Conservation (phyloP, 2,329 filamentous ascomycete genomes). For the Fusarium drepaniforme region DNA sequence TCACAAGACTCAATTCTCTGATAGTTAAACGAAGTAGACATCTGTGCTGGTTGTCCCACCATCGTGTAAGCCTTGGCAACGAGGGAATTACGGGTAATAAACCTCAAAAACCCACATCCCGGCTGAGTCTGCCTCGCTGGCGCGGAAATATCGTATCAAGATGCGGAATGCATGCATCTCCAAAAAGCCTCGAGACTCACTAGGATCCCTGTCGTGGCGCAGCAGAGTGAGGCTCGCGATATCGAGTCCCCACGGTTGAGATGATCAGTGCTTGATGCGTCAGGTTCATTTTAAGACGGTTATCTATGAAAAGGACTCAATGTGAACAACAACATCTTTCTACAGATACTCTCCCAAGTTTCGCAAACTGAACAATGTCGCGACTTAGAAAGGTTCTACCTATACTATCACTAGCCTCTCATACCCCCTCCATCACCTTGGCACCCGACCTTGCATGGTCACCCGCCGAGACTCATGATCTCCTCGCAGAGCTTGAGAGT, state of each 20-base stretch:
- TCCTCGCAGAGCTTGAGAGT: slow-evolving; percentile 28
- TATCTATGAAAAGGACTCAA: background rate
- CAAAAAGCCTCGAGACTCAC: slow-evolving; percentile 18
- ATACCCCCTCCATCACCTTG: slow-evolving; percentile 26
- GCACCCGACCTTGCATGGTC: slow-evolving; percentile 32
- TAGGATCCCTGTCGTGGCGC: slow-evolving; percentile 25
- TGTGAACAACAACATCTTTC: background rate
- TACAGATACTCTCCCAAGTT: background rate
- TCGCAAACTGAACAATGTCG: slow-evolving; percentile 18
- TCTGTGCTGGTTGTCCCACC: background rate
- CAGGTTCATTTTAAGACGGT: background rate
- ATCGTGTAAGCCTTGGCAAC: background rate
- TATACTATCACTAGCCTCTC: slow-evolving; percentile 24
- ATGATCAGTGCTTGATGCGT: slow-evolving; percentile 5
- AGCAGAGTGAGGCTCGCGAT: slow-evolving; percentile 23
- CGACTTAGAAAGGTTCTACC: slow-evolving; percentile 27
- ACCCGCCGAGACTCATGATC: slow-evolving; percentile 20
- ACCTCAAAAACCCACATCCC: background rate
- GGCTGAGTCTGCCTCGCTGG: slow-evolving; percentile 8
- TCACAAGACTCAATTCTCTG: background rate
- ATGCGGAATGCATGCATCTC: slow-evolving; percentile 24
- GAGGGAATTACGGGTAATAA: slow-evolving; percentile 22
- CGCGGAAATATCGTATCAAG: slow-evolving; percentile 15
- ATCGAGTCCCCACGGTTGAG: background rate
- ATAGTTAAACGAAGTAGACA: background rate